Evolutionary conservation across 179 eudicot genomes (phyloP).

Genomic region (Nepenthes alata): DNA sequence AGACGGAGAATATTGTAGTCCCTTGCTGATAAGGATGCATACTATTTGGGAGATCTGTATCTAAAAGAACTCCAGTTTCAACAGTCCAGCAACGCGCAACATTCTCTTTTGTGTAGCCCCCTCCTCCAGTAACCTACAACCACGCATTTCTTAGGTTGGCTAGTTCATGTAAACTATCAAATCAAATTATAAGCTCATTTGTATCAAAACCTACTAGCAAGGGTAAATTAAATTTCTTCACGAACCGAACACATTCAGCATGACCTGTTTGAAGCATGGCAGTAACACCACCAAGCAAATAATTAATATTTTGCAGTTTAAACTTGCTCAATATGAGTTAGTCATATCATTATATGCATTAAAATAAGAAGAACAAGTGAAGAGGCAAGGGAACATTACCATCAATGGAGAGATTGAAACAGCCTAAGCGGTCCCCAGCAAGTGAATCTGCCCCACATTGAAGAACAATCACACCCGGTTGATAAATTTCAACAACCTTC

Average conservation of each 20-base stretch:
- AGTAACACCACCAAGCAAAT: neutral
- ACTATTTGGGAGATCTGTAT: conserved; percentile 87
- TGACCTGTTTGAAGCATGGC: conserved; percentile 47
- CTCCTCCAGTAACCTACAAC: conserved; percentile 92
- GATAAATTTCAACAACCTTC: conserved; percentile 84
- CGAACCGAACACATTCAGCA: conserved; percentile 92
- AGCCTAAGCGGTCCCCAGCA: conserved; percentile 97
- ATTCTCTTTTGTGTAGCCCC: conserved; percentile 99
- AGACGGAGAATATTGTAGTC: too few relatives aligned
- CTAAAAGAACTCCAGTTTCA: conserved; percentile 87
- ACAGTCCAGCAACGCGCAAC: conserved; percentile 99
- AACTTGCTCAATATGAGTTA: neutral
- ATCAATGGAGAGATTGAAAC: conserved; percentile 98
- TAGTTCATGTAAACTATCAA: conserved; percentile 6
- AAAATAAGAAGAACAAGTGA: conserved; percentile 11
- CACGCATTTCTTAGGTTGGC: conserved; percentile 5
- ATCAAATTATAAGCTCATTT: too few relatives aligned
- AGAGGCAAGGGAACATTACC: conserved; percentile 43
- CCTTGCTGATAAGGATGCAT: conserved; percentile 7
- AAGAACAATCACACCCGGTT: conserved; percentile 85
- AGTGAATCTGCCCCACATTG: conserved; percentile 99
- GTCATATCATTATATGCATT: conserved; percentile 6
- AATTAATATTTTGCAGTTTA: neutral
- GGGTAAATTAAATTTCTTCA: conserved; percentile 86
- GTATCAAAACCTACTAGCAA: conserved; percentile 53